Base-by-base conservation (phyloP, 176 grass and related monocot species). In the Areca catechu region DNA sequence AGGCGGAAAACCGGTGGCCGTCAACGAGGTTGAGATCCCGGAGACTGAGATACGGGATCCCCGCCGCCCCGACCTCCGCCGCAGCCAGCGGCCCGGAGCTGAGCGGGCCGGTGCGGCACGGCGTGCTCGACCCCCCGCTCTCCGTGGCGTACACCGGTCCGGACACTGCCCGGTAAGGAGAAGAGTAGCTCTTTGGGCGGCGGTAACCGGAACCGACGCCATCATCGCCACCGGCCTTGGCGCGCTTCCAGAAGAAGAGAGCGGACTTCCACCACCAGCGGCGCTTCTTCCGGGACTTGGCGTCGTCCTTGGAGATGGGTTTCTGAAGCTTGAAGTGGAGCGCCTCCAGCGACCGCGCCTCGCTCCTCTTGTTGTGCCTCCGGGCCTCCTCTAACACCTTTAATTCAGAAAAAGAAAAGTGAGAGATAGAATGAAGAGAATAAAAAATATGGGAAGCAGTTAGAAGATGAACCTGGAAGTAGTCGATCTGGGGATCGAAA, bases 261-360 rank as follows among this genome's bases (percentile, higher is more conserved):
- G 70, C 74, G 47, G 74, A 77, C 53, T 60, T 78, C 86, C 81
- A 89, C 86, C 86, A 85, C 16, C 77, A 50, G 15, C 71, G 69
- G 64, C 58, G 24, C 21, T 71, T 77, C 73, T 74, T 83, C 43
- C 16, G 34, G 34, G 34, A 12, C 57, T 27, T 54, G 50, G 16
- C n/a, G 16, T 73, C 48, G 27, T 65, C 52, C 71, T 65, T 74
- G 61, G 77, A 71, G 12, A 84, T 81, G 57, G 70, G 57, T 54
- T 81, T 85, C 71, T 82, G 74, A 50, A 75, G 57, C 49, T 84
- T 84, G 65, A 74, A 74, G 65, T 61, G 86, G 28, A 56, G 49
- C 6, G 56, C 62, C 2, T 84, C 86, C 15, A 71, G 49, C 56
- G 61, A 30, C 5, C 60, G 57, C 14, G 30, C 16, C 1, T 50